Evolutionary conservation across 768 basidiomycete species (phyloP), one percentile per base, ranked within the genome.

Genomic region (Pleurotus sapidus): DNA sequence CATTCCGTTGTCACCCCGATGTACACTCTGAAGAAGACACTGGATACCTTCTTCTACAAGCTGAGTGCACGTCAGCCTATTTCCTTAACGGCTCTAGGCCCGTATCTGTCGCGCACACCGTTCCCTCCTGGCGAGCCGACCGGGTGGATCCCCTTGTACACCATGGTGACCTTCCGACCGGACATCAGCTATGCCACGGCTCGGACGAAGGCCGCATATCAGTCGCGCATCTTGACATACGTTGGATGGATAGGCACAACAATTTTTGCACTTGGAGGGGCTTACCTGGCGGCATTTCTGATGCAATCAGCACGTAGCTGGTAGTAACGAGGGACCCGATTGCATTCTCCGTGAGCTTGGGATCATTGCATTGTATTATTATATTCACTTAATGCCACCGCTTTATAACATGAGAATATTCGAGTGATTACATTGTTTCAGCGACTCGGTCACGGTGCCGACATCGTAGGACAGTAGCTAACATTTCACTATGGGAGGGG

Each of bases 101-200:
- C 79, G 55, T 65, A 71, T 17, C 63, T 86, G 61, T 72, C 81
- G 60, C 75, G 69, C 58, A 68, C 77, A 48, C 78, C 88, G 8
- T 92, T 88, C 70, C 82, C 85, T 37, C 69, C 85, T 58, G 68
- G 69, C 59, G 72, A 77, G 59, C 88, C 87, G 45, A 68, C 70
- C 61, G 94, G 92, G 38, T 98, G 95, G 95, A 81, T 95, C 51
- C 91, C 93, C 57, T 79, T 96, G 49, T 99, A 99, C 72, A 93
- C 93, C 34, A 97, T 98, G 95, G 89, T 97, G 62, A 98, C 96
- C 45, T 99, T 99, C 76, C 84, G 96, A 42, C 93, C 94, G 50
- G 96, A 98, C 72, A 84, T 99, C 65, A 88, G 87, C 69, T 99
- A 99, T 68, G 85, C 87, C 56, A 86, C 84, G 49, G 95, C 88